Evolutionary conservation across 495 filamentous ascomycete species (phyloP), one percentile per base, ranked within the genome.

Genomic region (Cetradonia linearis): DNA sequence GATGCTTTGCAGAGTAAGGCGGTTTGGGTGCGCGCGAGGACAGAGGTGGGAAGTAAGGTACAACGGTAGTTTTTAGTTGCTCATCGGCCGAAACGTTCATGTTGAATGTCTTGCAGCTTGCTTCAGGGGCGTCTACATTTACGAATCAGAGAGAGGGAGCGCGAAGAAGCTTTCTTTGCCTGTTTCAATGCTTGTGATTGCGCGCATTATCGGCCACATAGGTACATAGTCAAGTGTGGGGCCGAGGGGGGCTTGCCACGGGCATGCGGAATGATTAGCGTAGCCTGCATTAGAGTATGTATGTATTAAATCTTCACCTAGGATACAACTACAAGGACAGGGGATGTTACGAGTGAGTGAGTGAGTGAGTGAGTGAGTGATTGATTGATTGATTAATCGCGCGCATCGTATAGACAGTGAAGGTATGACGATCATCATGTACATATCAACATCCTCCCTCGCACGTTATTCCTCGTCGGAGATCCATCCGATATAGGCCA

Each of bases 61-160:
- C n/a, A n/a, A n/a, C n/a, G n/a, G n/a, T n/a, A n/a, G n/a, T n/a
- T n/a, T n/a, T n/a, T n/a, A n/a, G n/a, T 11, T n/a, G 18, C 5
- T n/a, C 7, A 53, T 34, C 28, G 28, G 50, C 50, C 50, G 30
- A 34, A 53, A 18, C 20, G 28, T 20, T 53, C 8, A 46, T 10
- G 42, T 23, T 31, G 50, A 53, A 33, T 33, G 28, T 33, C 28
- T 53, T 44, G 23, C 9, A 16, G 18, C 42, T 23, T 54, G 50
- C 50, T 34, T 54, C 23, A 36, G 50, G 50, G 50, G 48, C 30
- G 50, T 28, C 31, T 54, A 36, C 28, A 54, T 30, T 1, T 16
- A n/a, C 50, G 50, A 54, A 54, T 54, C 50, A 54, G 50, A 54
- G 50, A 18, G 23, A 16, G 42, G 23, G n/a, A n/a, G n/a, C n/a